Percentiles rank a stretch among this genome's conserved stretches.
These are phyloP conservation scores for Exophiala calicioides DNA, from an alignment of 2,329 filamentous ascomycete genomes.

Conservation along the genomic window DNA sequence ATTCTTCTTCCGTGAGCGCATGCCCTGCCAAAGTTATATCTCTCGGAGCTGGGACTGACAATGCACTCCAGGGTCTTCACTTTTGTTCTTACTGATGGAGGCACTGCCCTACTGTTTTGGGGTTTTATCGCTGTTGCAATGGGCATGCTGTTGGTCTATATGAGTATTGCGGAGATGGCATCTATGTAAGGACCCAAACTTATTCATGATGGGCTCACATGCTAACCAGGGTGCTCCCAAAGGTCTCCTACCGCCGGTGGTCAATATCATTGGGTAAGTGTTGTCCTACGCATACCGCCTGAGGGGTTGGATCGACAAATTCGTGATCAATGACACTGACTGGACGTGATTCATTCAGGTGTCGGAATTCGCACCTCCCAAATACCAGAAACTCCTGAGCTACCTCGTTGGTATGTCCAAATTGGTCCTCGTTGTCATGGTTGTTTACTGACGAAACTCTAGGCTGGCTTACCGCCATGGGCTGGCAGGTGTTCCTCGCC, in stretches of 20 bases:
- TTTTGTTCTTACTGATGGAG: too few relatives aligned
- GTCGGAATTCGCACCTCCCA: slow-evolving; percentile 44
- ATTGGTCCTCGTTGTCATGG: slow-evolving; percentile 17
- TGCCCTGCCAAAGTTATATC: too few relatives aligned
- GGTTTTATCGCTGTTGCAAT: slow-evolving; percentile 14
- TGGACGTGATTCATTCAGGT: too few relatives aligned
- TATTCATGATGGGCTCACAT: slow-evolving; percentile 30
- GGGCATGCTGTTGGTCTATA: slow-evolving; percentile 11
- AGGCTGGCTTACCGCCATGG: slow-evolving; percentile 32
- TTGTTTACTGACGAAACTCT: slow-evolving; percentile 15
- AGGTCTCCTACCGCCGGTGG: slow-evolving; percentile 54
- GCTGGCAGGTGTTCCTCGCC: slow-evolving; percentile 38
- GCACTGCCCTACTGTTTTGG: too few relatives aligned
- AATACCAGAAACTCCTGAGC: slow-evolving; percentile 44
- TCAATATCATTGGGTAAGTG: too few relatives aligned
- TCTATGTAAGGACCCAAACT: slow-evolving; percentile 41
- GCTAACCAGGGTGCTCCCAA: too few relatives aligned
- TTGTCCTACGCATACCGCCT: too few relatives aligned
- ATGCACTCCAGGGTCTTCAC: too few relatives aligned
- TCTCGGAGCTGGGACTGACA: too few relatives aligned
- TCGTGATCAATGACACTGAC: too few relatives aligned
- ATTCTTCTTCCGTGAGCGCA: too few relatives aligned
- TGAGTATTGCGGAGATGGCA: slow-evolving; percentile 51
- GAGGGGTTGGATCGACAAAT: too few relatives aligned
- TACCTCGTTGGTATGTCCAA: slow-evolving; percentile 41